Conservation (phyloP, 2,329 filamentous ascomycete genomes). For the Venturia aucupariae region DNA sequence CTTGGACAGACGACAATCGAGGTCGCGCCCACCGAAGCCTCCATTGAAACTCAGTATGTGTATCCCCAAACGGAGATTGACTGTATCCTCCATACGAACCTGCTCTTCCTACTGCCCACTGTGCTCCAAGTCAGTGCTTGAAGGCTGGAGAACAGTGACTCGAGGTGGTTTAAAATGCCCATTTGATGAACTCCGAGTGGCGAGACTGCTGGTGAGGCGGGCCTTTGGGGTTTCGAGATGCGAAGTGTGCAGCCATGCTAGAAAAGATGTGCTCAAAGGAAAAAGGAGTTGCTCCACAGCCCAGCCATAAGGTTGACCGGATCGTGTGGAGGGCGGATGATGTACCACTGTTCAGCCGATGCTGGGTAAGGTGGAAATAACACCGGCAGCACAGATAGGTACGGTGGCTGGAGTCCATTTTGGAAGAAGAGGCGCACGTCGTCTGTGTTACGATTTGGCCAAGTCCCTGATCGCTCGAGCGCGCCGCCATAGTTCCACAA, state of each 20-base stretch:
- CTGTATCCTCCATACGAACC: not conserved
- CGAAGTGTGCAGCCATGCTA: not conserved
- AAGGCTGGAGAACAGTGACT: not conserved
- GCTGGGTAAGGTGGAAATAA: not conserved
- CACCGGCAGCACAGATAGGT: not conserved
- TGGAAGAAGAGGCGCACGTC: not conserved
- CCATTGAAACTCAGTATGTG: not conserved
- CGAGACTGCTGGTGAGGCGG: not conserved
- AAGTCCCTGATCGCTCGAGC: not conserved
- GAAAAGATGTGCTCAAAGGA: not conserved
- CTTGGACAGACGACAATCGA: not conserved
- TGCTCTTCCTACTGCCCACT: not conserved
- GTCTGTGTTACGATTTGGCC: not conserved
- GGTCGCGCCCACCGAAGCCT: not conserved
- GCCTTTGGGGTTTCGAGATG: not conserved
- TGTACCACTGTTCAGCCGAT: not conserved
- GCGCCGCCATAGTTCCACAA: not conserved
- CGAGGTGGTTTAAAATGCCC: too few species aligned
- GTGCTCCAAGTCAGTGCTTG: not conserved
- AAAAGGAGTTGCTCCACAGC: not conserved
- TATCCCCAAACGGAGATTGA: not conserved
- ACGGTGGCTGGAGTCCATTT: not conserved
- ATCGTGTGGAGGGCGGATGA: not conserved
- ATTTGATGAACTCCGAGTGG: too few species aligned
- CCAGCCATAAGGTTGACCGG: not conserved